These are phyloP conservation scores for Drechslerella stenobrocha DNA, from an alignment of 2,329 filamentous ascomycete species.

Conservation along the genomic window DNA sequence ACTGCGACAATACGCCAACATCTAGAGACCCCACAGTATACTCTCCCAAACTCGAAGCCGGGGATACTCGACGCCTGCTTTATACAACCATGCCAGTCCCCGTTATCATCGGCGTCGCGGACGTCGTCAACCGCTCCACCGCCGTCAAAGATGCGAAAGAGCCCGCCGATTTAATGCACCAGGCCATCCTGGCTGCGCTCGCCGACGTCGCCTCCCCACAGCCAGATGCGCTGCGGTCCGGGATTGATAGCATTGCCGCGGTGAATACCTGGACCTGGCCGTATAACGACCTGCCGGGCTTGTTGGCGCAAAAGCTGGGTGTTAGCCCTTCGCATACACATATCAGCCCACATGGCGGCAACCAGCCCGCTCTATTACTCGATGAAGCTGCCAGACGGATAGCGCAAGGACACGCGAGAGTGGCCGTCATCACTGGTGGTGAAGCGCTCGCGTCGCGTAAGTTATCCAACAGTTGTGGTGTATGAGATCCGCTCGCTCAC, in stretches of 20 bases:
- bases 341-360: constrained; percentile 66
- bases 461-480: constrained; percentile 32
- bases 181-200: constrained; percentile 62
- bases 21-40: no score
- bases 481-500: constrained; percentile 52
- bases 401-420: constrained; percentile 60
- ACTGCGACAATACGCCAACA: no score
- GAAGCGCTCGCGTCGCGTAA: constrained; percentile 67
- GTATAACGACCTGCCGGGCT: constrained; percentile 64
- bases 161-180: constrained; percentile 64
- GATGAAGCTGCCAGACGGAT: constrained; percentile 67
- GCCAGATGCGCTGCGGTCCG: constrained; percentile 55
- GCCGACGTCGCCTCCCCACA: constrained; percentile 58
- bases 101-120: constrained; percentile 66
- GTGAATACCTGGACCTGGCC: constrained; percentile 70
- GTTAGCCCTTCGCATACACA: constrained; percentile 59
- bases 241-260: constrained; percentile 64
- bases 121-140: constrained; percentile 64
- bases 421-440: constrained; percentile 66
- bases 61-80: background rate
- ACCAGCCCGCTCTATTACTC: constrained; percentile 66
- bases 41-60: background rate
- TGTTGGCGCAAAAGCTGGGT: constrained; percentile 61
- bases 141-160: constrained; percentile 62
- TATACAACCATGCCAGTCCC: constrained; percentile 55